Conservation (phyloP, 495 filamentous ascomycete genomes). For the Aspergillus baeticus region DNA sequence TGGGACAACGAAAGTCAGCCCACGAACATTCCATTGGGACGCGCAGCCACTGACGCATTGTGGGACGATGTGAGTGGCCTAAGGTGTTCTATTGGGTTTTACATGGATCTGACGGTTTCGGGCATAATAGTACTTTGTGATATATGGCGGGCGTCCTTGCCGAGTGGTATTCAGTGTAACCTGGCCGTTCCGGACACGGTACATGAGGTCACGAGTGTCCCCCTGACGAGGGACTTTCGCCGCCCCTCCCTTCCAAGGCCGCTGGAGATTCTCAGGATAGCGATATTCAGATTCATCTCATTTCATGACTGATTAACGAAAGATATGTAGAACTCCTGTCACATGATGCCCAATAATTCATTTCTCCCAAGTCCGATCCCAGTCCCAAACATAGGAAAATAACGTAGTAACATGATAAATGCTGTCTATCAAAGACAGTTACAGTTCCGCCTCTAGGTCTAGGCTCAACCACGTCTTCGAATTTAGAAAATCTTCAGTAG, state of each 20-base stretch:
- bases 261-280: not conserved
- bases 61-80: slow-evolving; percentile 3
- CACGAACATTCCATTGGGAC: not conserved
- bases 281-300: not conserved
- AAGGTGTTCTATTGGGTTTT: not conserved
- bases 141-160: not conserved
- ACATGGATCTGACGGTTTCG: not conserved
- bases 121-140: not conserved
- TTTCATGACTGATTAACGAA: not conserved
- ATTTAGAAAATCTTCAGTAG: not conserved
- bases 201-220: slow-evolving; percentile 3
- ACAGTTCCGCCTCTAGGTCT: slow-evolving; percentile 9
- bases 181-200: not conserved
- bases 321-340: not conserved
- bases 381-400: not conserved
- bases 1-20: not conserved
- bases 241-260: not conserved
- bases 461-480: slow-evolving; percentile 7
- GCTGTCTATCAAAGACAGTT: slow-evolving; percentile 11
- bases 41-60: slow-evolving; percentile 8
- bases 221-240: not conserved
- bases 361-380: not conserved
- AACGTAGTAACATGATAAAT: not conserved
- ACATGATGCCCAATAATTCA: not conserved
- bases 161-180: slow-evolving; percentile 3